Percentiles rank a stretch among this genome's conserved stretches.
phyloP scores from a whole-genome alignment of 139 green algal genomes.

The Prasinococcaceae sp. region DNA sequence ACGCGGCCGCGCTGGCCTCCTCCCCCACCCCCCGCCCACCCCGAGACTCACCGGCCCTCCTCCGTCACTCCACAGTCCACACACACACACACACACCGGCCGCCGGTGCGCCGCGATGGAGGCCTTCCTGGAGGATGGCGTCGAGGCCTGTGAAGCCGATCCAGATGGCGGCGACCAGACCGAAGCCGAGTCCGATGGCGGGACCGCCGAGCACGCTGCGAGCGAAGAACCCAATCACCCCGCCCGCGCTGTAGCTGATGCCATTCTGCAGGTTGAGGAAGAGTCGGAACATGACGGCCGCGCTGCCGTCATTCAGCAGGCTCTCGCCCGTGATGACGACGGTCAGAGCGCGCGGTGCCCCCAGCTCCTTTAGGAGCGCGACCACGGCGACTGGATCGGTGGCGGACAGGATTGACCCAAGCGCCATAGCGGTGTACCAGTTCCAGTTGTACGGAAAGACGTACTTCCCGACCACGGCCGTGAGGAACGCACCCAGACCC shows the following conservation, averaged over 20 bases:
- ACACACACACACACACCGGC: too few species aligned
- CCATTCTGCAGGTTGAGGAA: too few species aligned
- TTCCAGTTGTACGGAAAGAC: constrained; percentile 11
- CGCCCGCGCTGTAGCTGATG: background rate
- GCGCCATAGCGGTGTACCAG: constrained; percentile 9
- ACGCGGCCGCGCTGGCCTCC: too few species aligned
- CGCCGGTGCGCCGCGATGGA: too few species aligned
- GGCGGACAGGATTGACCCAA: constrained; percentile 46
- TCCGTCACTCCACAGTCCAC: too few species aligned
- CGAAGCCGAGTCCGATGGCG: background rate
- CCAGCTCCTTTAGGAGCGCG: constrained; percentile 42
- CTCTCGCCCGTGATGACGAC: constrained; percentile 55
- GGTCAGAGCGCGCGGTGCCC: constrained; percentile 33
- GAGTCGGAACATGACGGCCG: too few species aligned
- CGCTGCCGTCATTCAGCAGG: constrained; percentile 66
- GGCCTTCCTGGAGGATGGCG: background rate
- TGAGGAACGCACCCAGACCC: background rate
- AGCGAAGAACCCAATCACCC: background rate
- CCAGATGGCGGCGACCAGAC: background rate
- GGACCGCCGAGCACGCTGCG: background rate
- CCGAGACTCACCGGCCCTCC: too few species aligned
- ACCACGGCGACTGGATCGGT: constrained; percentile 64
- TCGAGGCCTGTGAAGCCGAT: background rate
- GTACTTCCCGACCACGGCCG: background rate
- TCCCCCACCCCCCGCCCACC: too few species aligned